These are phyloP conservation scores for Euphrasia arctica DNA, from an alignment of 305 asterid species.

Conservation along the genomic window DNA sequence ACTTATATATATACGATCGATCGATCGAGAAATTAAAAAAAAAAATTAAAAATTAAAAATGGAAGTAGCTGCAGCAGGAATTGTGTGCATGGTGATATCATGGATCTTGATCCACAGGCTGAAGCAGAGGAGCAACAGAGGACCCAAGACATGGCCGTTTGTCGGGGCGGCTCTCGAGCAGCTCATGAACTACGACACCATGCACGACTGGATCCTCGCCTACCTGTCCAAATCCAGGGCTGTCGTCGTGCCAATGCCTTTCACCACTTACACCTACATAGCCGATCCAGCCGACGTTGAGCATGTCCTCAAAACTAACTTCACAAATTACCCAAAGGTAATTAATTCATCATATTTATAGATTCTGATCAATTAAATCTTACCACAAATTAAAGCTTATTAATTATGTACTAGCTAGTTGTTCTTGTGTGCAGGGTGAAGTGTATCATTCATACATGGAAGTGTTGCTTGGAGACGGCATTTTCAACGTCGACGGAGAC, in stretches of 20 bases:
- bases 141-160: conserved; percentile 35
- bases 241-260: conserved; percentile 68
- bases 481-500: conserved; percentile 45
- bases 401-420: too few species aligned
- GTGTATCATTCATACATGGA: conserved; percentile 92
- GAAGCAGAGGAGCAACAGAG: conserved; percentile 27
- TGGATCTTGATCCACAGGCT: conserved; percentile 28
- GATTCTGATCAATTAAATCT: too few species aligned
- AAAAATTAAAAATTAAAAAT: conserved; percentile 9
- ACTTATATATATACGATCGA: too few species aligned
- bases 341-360: not conserved
- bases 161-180: conserved; percentile 29
- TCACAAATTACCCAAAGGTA: conserved; percentile 74
- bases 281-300: conserved; percentile 80
- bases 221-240: conserved; percentile 39
- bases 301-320: conserved; percentile 59
- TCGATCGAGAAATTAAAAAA: too few species aligned
- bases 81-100: conserved; percentile 43
- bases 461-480: conserved; percentile 89
- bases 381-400: too few species aligned
- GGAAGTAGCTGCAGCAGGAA: conserved; percentile 1
- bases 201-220: conserved; percentile 32
- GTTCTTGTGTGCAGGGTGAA: conserved; percentile 47
- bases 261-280: conserved; percentile 64
- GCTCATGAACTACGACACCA: conserved; percentile 23